These are phyloP conservation scores for Filosporella fistucella DNA, from an alignment of 495 filamentous ascomycete species.

Conservation along the genomic window DNA sequence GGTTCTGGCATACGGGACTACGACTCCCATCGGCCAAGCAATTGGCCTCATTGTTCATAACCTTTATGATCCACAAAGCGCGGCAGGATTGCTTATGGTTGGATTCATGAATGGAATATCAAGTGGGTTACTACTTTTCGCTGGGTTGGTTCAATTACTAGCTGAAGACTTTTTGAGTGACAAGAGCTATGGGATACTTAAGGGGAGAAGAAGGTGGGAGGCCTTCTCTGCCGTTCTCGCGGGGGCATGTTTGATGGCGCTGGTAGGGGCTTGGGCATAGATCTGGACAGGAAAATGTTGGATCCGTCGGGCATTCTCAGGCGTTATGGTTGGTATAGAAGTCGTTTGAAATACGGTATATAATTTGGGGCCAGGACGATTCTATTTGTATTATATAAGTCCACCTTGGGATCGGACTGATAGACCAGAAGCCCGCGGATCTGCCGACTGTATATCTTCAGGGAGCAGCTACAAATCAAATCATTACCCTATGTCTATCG, in stretches of 20 bases:
- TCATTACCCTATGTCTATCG: no score
- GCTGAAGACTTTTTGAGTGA: conserved; percentile 93
- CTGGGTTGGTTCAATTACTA: conserved; percentile 84
- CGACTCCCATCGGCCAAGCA: conserved; percentile 87
- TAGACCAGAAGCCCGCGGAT: no score
- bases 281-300: no score
- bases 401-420: no score
- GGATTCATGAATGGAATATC: conserved; percentile 91
- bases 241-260: conserved; percentile 77
- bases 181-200: conserved; percentile 72
- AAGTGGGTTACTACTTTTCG: conserved; percentile 82
- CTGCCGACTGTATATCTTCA: no score
- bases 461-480: no score
- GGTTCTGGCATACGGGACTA: conserved; percentile 86
- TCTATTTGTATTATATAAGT: no score
- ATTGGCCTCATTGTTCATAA: conserved; percentile 79
- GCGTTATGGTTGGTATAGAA: no score
- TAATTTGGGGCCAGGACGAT: no score
- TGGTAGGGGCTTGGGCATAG: conserved; percentile 86
- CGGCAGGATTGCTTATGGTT: conserved; percentile 82
- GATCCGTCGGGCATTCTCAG: no score
- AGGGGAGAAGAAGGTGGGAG: conserved; percentile 63
- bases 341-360: no score
- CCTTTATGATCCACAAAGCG: conserved; percentile 77
- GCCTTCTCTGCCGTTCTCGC: conserved; percentile 74